Evolutionary conservation across 1,284 basidiomycete genomes (phyloP), one percentile per base, ranked within the genome.

Genomic region (Tilletia setariae): DNA sequence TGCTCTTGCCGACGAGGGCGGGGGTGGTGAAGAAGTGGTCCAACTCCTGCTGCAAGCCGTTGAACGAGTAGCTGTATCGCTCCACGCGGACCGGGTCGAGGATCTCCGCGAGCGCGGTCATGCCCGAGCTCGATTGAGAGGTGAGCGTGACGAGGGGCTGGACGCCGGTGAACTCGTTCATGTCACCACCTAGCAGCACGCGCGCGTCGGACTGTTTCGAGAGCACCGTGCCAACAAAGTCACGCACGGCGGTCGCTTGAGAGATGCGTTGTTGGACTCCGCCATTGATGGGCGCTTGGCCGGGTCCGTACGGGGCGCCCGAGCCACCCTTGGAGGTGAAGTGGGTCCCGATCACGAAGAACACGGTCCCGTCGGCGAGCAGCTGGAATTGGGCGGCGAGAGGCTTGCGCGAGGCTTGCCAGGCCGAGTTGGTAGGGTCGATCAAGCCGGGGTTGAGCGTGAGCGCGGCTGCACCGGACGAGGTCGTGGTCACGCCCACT

Each of bases 281-380:
- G 0, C 84, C 84, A 72, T 89, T 90, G 44, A 89, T 85, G 1
- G 88, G 88, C 0, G 88, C 86, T 16, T 88, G 86, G 0, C 86
- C 85, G 70, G 89, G 84, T 19, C 88, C 89, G 72, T 87, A 84
- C 2, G 84, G 84, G 1, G 87, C 86, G 35, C 85, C 85, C 70
- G 87, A 87, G 25, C 86, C 88, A 42, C 85, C 85, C 78, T 90
- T 90, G 23, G 88, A 87, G 56, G 85, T 85, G 65, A 88, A 84
- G 76, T 90, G 88, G 8, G 89, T 83, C 75, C 89, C 88, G 70
- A 89, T 84, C 6, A 88, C 88, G 80, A 86, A 88, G 72, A 89
- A 21, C 8, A 59, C 53, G 25, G 23, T 59, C 23, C 25, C 25
- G 53, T 59, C 53, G 1, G 23, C 15, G 1, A 59, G 19, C 32